Conservation (phyloP, 371 early-diverging fungal genomes). For the Mucor plumbeus region DNA sequence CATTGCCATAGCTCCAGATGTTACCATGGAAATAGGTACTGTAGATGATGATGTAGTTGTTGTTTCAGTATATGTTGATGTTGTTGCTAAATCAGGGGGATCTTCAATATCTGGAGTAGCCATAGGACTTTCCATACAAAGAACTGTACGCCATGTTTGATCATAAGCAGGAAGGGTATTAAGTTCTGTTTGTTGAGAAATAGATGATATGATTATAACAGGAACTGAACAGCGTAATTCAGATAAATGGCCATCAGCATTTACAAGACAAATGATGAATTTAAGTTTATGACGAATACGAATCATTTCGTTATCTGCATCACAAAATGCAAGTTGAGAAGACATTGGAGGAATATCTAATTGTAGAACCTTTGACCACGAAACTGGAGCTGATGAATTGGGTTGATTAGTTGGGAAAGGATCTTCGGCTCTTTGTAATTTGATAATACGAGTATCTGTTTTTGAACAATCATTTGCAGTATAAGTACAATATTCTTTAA, state of each 20-base stretch:
- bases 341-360: conserved; percentile 39
- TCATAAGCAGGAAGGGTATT: conserved; percentile 48
- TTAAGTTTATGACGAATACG: conserved; percentile 50
- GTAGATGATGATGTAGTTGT: not conserved
- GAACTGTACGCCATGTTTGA: conserved; percentile 40
- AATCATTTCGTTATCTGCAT: conserved; percentile 52
- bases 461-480: conserved; percentile 42
- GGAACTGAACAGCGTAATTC: conserved; percentile 48
- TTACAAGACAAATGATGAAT: conserved; percentile 40
- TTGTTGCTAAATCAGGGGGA: not conserved
- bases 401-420: conserved; percentile 29
- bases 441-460: conserved; percentile 44
- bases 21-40: not conserved
- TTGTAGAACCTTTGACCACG: conserved; percentile 28
- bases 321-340: conserved; percentile 41
- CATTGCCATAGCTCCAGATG: conserved; percentile 4
- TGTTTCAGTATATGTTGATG: not conserved
- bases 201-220: conserved; percentile 40
- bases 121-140: conserved; percentile 16
- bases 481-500: conserved; percentile 53
- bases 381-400: conserved; percentile 1
- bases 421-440: conserved; percentile 19
- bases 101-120: conserved; percentile 1
- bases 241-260: conserved; percentile 45
- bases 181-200: conserved; percentile 35